Evolutionary conservation across 331 rosid genomes (phyloP), one percentile per base, ranked within the genome.

Genomic region (Phaseolus coccineus): DNA sequence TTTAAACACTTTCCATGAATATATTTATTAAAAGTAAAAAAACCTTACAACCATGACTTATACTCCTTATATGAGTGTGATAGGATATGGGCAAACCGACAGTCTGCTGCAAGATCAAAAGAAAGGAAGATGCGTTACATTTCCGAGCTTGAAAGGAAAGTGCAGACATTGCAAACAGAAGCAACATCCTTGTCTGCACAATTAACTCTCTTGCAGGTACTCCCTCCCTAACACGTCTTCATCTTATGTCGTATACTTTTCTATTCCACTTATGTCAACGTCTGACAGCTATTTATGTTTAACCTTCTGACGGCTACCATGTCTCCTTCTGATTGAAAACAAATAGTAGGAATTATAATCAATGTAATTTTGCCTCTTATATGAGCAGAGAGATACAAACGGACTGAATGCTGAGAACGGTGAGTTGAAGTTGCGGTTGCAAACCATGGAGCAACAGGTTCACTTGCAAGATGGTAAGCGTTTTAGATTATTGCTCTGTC

Each of bases 31-130:
- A 66, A 42, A 31, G 24, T 42, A 12, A 67, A 67, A 19, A 62
- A 33, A 13, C 1, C n/a, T 52, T 53, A 40, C 4, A 22, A 22
- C 30, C 8, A 14, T 79, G 70, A 27, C 77, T 46, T 65, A 73
- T 47, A 37, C 15, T 76, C 25, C 51, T 61, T 30, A 31, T 66
- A 39, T 31, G 30, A 33, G 66, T 83, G 64, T 46, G 48, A 84
- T 81, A 93, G 98, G 91, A 88, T 93, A 74, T 93, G 97, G 97
- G 98, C 97, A 74, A 93, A 93, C 58, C 84, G 98, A 84, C 97
- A 93, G 83, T 93, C 98, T 50, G 97, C 97, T 87, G 93, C 98
- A 13, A 86, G 97, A 77, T 93, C 98, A 52, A 93, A 93, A 81
- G 95, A 93, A 85, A 87, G 98, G 91, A 93, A 93, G 90, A 91